Conservation (phyloP, 139 green algal species). For the Chlorella sp. region DNA sequence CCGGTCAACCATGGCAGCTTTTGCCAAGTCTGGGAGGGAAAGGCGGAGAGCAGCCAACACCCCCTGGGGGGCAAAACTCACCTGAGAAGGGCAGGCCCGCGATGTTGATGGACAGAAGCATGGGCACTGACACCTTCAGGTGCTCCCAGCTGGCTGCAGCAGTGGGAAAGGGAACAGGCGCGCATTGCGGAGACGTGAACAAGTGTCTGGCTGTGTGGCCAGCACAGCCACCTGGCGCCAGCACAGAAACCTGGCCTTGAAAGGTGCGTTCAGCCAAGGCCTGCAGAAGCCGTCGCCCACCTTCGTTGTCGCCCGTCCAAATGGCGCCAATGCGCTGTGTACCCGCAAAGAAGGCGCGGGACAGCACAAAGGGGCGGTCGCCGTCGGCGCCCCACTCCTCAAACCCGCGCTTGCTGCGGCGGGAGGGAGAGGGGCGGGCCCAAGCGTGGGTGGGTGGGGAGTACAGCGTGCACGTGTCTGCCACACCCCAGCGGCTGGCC, state of each 20-base stretch:
- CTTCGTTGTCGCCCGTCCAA: conserved; percentile 99
- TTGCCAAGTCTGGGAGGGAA: no score
- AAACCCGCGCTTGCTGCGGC: conserved; percentile 44
- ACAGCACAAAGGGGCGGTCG: conserved; percentile 98
- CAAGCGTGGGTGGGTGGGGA: neutral
- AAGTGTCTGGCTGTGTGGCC: no score
- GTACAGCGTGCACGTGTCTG: neutral
- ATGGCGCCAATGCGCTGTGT: conserved; percentile 90
- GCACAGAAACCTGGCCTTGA: no score
- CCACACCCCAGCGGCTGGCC: neutral
- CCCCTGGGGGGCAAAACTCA: neutral
- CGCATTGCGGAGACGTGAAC: neutral
- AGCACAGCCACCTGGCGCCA: no score
- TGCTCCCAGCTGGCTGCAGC: conserved; percentile 69
- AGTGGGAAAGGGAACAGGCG: neutral
- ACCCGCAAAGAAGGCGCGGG: conserved; percentile 93
- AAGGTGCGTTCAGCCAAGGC: no score
- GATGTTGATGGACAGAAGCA: conserved; percentile 91
- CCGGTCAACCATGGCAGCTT: no score
- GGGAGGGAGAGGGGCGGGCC: neutral
- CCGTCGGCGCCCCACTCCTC: conserved; percentile 67
- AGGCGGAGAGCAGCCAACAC: neutral
- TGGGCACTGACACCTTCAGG: conserved; percentile 85
- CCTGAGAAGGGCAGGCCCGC: conserved; percentile 89
- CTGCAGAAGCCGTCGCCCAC: conserved; percentile 74